Conservation (phyloP, 192 early-diverging fungal species). For the Coemansia sp. region DNA sequence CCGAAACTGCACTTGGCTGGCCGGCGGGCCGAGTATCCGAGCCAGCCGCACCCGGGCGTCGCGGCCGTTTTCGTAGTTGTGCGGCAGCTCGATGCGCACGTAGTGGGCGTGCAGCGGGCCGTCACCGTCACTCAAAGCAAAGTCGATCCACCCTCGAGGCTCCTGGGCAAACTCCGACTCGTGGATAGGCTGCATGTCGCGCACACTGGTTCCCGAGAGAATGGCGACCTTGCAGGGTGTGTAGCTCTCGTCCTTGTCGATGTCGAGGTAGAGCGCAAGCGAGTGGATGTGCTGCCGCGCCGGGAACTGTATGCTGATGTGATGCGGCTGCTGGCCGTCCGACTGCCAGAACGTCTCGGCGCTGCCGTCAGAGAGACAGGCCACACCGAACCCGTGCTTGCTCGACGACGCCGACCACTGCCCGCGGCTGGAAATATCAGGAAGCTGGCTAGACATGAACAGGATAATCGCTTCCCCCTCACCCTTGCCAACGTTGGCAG, state of each 20-base stretch:
- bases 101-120: conserved; percentile 30
- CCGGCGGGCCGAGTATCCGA: conserved; percentile 27
- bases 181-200: conserved; percentile 27
- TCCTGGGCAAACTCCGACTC: conserved; percentile 13
- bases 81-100: conserved; percentile 31
- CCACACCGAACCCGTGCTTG: conserved; percentile 29
- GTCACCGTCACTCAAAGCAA: conserved; percentile 12
- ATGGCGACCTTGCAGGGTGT: conserved; percentile 35
- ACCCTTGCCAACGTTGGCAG: too few relatives aligned
- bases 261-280: conserved; percentile 26
- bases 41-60: conserved; percentile 37
- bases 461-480: neutral
- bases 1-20: conserved; percentile 20
- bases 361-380: conserved; percentile 23
- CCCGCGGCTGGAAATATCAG: conserved; percentile 1
- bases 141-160: conserved; percentile 33
- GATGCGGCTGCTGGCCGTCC: conserved; percentile 45
- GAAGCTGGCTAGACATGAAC: neutral
- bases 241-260: conserved; percentile 46
- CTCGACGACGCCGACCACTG: conserved; percentile 32
- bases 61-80: conserved; percentile 43
- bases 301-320: conserved; percentile 21
- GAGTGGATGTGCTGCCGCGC: conserved; percentile 23
- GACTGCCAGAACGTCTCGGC: conserved; percentile 46
- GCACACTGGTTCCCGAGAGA: conserved; percentile 16